phyloP scores from a whole-genome alignment of 2,329 filamentous ascomycete species.

The Mycocentrospora acerina region DNA sequence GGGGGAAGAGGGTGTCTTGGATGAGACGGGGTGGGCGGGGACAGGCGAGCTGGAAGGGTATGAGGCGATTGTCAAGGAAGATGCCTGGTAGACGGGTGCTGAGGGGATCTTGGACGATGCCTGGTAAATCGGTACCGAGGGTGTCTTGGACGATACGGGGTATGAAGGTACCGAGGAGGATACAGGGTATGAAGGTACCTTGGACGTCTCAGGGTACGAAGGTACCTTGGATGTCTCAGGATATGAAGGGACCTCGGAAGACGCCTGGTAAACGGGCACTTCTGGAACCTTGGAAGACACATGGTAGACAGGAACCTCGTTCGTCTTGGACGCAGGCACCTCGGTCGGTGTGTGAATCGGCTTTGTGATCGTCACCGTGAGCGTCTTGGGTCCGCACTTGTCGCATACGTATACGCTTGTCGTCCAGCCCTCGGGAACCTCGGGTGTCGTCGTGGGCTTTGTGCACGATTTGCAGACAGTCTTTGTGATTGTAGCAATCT shows the following conservation, averaged over 20 bases:
- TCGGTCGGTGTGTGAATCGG: conserved; percentile 22
- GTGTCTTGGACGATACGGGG: conserved; percentile 5
- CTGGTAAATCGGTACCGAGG: too few relatives aligned
- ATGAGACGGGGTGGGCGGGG: conserved; percentile 1
- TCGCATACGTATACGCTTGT: conserved; percentile 35
- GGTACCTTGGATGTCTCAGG: conserved; percentile 6
- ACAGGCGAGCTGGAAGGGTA: conserved; percentile 3
- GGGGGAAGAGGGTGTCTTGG: not conserved
- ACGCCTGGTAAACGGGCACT: conserved; percentile 2
- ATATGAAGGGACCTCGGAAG: conserved; percentile 6
- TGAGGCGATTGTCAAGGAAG: not conserved
- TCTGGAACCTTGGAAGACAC: conserved; percentile 2
- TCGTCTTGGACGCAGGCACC: conserved; percentile 12
- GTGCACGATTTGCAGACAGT: conserved; percentile 27
- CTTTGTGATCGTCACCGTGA: conserved; percentile 37
- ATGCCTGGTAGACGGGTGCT: not conserved
- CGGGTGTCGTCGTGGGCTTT: conserved; percentile 17
- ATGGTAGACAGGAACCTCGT: conserved; percentile 13
- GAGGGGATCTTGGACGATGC: conserved; percentile 1
- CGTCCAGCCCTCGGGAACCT: conserved; percentile 31
- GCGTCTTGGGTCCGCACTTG: too few relatives aligned
- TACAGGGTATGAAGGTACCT: not conserved
- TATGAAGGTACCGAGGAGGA: not conserved
- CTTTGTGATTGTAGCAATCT: conserved; percentile 32
- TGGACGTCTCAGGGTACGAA: not conserved